These are phyloP conservation scores for Petunia secreta DNA, from an alignment of 257 asterid genomes.

Conservation along the genomic window DNA sequence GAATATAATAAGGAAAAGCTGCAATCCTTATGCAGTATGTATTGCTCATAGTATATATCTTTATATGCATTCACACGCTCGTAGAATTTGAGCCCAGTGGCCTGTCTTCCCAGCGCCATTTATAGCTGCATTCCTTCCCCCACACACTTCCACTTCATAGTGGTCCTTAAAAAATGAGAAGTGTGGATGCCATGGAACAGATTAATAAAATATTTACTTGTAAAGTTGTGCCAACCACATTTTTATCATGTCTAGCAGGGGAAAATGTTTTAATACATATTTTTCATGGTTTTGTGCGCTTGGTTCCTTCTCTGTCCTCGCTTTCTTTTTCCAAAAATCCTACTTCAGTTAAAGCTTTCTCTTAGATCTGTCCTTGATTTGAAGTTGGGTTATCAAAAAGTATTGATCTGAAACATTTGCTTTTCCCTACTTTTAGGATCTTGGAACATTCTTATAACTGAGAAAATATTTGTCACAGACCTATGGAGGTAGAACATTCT, in stretches of 20 bases:
- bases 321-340: not conserved
- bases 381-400: not conserved
- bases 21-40: constrained; percentile 2
- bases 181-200: not conserved
- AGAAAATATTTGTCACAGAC: constrained; percentile 49
- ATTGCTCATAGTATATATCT: not conserved
- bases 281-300: constrained; percentile 10
- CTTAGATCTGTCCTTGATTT: constrained; percentile 15
- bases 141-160: not conserved
- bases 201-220: not conserved
- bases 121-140: too few relatives aligned
- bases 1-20: not conserved
- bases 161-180: not conserved
- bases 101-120: too few relatives aligned
- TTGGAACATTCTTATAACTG: constrained; percentile 3
- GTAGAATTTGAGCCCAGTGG: too few relatives aligned
- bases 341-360: constrained; percentile 16
- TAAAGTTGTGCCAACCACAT: not conserved
- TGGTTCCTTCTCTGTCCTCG: not conserved
- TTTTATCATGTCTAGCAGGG: not conserved
- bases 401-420: not conserved
- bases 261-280: not conserved
- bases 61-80: not conserved
- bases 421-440: constrained; percentile 13
- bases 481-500: constrained; percentile 85